Percentiles rank a stretch among this genome's conserved stretches.
These are phyloP conservation scores for Citrullus colocynthis DNA, from an alignment of 306 rosid genomes.

Conservation along the genomic window DNA sequence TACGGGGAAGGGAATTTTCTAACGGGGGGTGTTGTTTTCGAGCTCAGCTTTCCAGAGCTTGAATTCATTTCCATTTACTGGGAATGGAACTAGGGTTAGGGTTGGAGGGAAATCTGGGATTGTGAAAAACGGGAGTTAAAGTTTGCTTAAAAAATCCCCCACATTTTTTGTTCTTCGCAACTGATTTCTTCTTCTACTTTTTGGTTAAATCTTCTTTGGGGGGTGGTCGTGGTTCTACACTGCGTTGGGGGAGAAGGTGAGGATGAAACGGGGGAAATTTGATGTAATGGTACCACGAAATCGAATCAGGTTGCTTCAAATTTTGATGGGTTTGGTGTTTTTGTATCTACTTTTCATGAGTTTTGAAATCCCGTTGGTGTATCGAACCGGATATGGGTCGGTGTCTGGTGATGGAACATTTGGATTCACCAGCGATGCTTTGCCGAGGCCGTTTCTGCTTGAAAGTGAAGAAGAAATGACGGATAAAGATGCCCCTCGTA, in stretches of 20 bases:
- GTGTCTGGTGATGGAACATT: constrained; percentile 25
- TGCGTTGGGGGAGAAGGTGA: neutral
- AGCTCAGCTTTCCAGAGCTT: constrained; percentile 8
- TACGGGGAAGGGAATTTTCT: neutral
- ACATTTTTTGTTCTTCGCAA: neutral
- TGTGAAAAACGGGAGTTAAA: neutral
- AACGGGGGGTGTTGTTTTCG: neutral
- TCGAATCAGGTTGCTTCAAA: constrained; percentile 55
- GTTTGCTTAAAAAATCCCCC: neutral
- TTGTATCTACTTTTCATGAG: constrained; percentile 53
- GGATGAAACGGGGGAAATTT: constrained; percentile 65
- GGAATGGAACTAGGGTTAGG: constrained; percentile 6
- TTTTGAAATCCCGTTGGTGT: constrained; percentile 69
- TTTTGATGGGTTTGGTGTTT: constrained; percentile 42
- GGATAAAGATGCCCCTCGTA: constrained; percentile 15
- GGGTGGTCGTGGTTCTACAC: neutral
- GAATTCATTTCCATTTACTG: neutral
- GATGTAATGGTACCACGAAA: constrained; percentile 32
- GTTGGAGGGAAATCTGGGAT: neutral
- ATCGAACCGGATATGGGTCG: constrained; percentile 31
- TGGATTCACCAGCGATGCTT: constrained; percentile 33
- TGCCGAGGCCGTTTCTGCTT: constrained; percentile 26
- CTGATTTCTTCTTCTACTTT: neutral
- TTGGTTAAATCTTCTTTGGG: neutral
- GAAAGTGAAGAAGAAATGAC: constrained; percentile 23